Conservation (phyloP, 768 basidiomycete genomes). For the Leccinum truebloodii region DNA sequence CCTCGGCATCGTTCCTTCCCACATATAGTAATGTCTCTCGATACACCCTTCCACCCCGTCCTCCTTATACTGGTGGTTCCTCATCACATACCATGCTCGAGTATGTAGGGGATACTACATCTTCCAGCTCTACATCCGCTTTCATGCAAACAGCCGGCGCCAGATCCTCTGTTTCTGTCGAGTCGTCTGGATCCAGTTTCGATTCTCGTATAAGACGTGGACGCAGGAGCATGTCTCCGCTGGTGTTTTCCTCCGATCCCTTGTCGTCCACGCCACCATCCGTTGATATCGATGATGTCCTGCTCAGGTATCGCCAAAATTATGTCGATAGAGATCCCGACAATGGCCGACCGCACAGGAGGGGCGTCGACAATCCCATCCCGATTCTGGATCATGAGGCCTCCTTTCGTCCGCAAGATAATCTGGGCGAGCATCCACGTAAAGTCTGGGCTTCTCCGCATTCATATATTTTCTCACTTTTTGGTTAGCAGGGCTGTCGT, state of each 20-base stretch:
- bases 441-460: neutral
- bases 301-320: conserved; percentile 15
- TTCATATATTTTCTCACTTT: neutral
- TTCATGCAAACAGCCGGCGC: conserved; percentile 19
- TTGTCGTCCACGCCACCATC: conserved; percentile 14
- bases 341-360: conserved; percentile 9
- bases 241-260: conserved; percentile 22
- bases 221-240: conserved; percentile 30
- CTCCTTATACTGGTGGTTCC: conserved; percentile 19
- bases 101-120: conserved; percentile 14
- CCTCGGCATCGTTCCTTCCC: conserved; percentile 20
- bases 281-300: conserved; percentile 17
- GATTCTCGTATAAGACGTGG: conserved; percentile 15
- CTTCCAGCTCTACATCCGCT: conserved; percentile 12
- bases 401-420: conserved; percentile 10
- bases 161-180: conserved; percentile 16
- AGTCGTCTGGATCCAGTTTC: conserved; percentile 5
- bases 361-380: conserved; percentile 7
- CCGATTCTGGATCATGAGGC: conserved; percentile 5
- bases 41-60: conserved; percentile 16
- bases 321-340: conserved; percentile 2
- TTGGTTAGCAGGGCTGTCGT: conserved; percentile 1
- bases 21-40: conserved; percentile 25
- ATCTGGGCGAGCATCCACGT: conserved; percentile 13
- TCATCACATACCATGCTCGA: conserved; percentile 19